phyloP scores from a whole-genome alignment of 192 early-diverging fungal species.

The Gryganskiella cystojenkinii region DNA sequence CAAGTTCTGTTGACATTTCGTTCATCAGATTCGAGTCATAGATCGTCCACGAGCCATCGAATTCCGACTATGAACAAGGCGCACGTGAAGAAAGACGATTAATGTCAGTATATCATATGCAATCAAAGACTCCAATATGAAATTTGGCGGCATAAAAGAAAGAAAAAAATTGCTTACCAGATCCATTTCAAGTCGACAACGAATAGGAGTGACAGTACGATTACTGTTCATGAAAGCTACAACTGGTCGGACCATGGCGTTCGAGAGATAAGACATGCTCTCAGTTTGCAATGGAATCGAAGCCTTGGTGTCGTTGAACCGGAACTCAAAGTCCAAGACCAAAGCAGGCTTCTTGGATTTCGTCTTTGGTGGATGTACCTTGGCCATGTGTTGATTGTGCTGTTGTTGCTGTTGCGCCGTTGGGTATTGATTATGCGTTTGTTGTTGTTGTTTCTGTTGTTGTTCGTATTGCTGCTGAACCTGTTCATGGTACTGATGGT shows the following conservation, averaged over 20 bases:
- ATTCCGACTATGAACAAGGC: constrained; percentile 83
- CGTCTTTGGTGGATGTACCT: constrained; percentile 13
- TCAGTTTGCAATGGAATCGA: constrained; percentile 80
- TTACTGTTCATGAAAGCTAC: constrained; percentile 96
- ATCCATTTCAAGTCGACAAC: constrained; percentile 81
- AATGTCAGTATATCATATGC: too few relatives aligned
- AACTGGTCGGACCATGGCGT: constrained; percentile 90
- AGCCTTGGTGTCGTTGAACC: constrained; percentile 92
- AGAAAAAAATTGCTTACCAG: constrained; percentile 58
- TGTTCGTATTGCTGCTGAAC: constrained; percentile 15
- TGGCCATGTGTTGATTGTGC: constrained; percentile 25
- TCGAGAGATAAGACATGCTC: constrained; percentile 80
- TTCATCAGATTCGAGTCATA: constrained; percentile 84
- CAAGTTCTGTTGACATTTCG: constrained; percentile 81
- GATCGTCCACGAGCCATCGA: constrained; percentile 94
- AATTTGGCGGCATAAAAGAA: too few relatives aligned
- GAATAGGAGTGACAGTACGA: constrained; percentile 85
- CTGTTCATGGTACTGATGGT: constrained; percentile 5
- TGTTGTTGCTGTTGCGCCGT: constrained; percentile 27
- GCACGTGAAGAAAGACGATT: too few relatives aligned
- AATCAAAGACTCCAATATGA: too few relatives aligned
- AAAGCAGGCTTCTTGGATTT: constrained; percentile 51
- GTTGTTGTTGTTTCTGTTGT: constrained; percentile 20
- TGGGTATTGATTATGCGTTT: constrained; percentile 17
- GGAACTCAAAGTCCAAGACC: constrained; percentile 83